Percentiles rank a stretch among this genome's conserved stretches.
These are phyloP conservation scores for Trametes polyzona DNA, from an alignment of 1,284 basidiomycete species.

Conservation along the genomic window DNA sequence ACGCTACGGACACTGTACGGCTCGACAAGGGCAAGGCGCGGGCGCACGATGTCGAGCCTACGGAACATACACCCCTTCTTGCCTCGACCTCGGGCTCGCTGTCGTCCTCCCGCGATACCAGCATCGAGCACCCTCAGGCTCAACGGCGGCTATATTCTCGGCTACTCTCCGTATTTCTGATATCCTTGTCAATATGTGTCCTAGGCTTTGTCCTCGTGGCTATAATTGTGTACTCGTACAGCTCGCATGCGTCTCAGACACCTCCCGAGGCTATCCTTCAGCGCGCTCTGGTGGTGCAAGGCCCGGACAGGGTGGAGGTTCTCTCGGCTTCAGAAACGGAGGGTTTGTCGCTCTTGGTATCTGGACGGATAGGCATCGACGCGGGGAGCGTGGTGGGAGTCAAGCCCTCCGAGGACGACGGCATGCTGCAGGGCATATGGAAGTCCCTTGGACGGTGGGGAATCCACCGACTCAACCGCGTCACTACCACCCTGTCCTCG, in stretches of 20 bases:
- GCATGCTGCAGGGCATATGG: constrained; percentile 52
- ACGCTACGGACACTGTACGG: constrained; percentile 1
- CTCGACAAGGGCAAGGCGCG: constrained; percentile 50
- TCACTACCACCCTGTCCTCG: constrained; percentile 58
- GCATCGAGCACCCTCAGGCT: constrained; percentile 29
- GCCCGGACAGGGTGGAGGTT: constrained; percentile 64
- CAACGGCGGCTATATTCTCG: constrained; percentile 44
- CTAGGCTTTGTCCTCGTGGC: constrained; percentile 46
- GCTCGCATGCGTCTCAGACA: constrained; percentile 54
- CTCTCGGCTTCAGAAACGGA: constrained; percentile 62
- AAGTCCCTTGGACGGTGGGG: constrained; percentile 71
- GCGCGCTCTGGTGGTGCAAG: constrained; percentile 56
- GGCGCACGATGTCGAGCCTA: constrained; percentile 36
- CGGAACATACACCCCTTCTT: constrained; percentile 51
- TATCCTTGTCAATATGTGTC: constrained; percentile 45
- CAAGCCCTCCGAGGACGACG: constrained; percentile 45
- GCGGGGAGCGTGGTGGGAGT: constrained; percentile 64
- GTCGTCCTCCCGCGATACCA: constrained; percentile 26
- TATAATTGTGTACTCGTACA: constrained; percentile 66
- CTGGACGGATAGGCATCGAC: constrained; percentile 64
- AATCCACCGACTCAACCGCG: constrained; percentile 53
- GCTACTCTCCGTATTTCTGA: constrained; percentile 53
- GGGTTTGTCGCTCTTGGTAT: constrained; percentile 60
- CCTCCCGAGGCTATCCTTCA: constrained; percentile 62
- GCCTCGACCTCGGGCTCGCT: constrained; percentile 32